phyloP scores from a whole-genome alignment of 2,329 filamentous ascomycete species.

The Xylariomycetidae sp. region DNA sequence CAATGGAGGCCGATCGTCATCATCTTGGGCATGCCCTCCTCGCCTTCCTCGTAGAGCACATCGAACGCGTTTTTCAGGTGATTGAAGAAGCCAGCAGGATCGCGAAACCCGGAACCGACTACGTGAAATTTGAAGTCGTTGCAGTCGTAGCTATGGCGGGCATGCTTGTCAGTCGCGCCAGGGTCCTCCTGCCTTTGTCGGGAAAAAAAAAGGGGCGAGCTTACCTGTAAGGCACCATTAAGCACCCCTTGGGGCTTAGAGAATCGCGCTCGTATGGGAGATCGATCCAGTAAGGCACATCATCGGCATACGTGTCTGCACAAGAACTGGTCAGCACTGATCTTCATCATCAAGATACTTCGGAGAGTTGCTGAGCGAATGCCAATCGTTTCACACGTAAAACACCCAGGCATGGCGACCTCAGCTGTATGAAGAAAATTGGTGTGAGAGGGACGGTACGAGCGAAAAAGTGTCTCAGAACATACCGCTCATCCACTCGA shows the following conservation, averaged over 20 bases:
- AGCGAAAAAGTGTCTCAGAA: no score
- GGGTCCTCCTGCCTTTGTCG: no score
- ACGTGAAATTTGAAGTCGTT: slow-evolving; percentile 44
- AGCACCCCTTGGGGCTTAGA: slow-evolving; percentile 38
- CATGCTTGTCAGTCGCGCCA: no score
- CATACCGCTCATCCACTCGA: slow-evolving; percentile 44
- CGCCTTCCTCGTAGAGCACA: slow-evolving; percentile 47
- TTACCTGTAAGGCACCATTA: slow-evolving; percentile 51
- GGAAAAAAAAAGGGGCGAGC: no score
- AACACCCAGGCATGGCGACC: no score
- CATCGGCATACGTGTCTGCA: slow-evolving; percentile 52
- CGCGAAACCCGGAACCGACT: slow-evolving; percentile 39
- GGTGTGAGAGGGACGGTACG: no score
- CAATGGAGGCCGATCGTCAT: slow-evolving; percentile 46
- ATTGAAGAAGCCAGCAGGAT: slow-evolving; percentile 37
- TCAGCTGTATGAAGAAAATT: no score
- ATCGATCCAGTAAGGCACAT: slow-evolving; percentile 52
- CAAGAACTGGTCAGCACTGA: no score
- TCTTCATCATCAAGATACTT: no score
- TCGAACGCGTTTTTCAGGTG: slow-evolving; percentile 50
- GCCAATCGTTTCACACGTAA: no score
- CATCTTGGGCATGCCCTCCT: slow-evolving; percentile 47
- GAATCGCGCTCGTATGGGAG: slow-evolving; percentile 41
- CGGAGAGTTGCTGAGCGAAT: no score
- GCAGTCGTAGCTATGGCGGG: slow-evolving; percentile 37